Base-by-base conservation (phyloP, 1,284 basidiomycete species). In the Irpex sp. region DNA sequence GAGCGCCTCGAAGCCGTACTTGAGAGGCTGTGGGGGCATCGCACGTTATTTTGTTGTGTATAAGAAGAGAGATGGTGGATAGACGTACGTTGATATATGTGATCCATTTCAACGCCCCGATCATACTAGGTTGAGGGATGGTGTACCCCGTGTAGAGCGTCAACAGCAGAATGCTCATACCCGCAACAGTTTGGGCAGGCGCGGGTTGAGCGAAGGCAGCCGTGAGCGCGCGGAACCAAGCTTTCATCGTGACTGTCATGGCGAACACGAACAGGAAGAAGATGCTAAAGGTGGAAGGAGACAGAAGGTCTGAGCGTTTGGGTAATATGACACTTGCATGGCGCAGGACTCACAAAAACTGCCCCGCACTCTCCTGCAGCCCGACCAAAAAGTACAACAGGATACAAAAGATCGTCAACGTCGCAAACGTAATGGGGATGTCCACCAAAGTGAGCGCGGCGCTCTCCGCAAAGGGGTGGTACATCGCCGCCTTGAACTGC, bases 371-470 rank as follows among this genome's bases (percentile, higher is more conserved):
- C 52, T 73, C 67, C 62, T 83, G 81, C 5, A 91, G 74, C 6
- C 82, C 81, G 42, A 84, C 81, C 72, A 90, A 77, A 71, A 87
- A 90, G 71, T 90, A 91, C 18, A 90, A 66, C 35, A 88, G 74
- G 60, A 89, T 71, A 37, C 71, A 68, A 70, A 86, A 68, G 70
- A 87, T 88, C 36, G 80, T 58, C 23, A 80, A 69, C 7, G 79
- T 86, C 35, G 78, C 47, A 62, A 87, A 73, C 2, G 85, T 81
- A 65, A 90, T 84, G 0, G 89, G 88, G 28, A 88, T 71, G 67
- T 91, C 88, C 28, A 90, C 87, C 45, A 92, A 70, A 0, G 87
- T 88, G 56, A 88, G 77, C 12, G 90, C 88, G 39, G 90, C 69
- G 0, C 85, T 80, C 65, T 88, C 86, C 28, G 86, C 75, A 69